Percentiles rank a stretch among this genome's conserved stretches.
These are phyloP conservation scores for Brettanomyces naardenensis DNA, from an alignment of 805 yeast genomes.

Conservation along the genomic window DNA sequence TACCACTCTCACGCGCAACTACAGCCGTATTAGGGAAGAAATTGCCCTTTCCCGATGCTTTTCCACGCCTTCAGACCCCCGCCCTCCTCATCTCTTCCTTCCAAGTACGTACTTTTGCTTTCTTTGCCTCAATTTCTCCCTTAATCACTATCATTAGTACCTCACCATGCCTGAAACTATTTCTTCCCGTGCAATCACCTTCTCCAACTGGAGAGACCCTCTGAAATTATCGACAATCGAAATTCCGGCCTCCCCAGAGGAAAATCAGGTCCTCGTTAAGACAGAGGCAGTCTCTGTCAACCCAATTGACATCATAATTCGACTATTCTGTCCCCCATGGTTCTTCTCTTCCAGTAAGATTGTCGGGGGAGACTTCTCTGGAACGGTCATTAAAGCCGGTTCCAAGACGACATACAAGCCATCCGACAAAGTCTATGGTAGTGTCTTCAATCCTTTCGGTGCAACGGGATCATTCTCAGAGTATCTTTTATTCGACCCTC, in stretches of 20 bases:
- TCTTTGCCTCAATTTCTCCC: no score
- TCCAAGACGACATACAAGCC: conserved; percentile 8
- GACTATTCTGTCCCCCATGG: conserved; percentile 4
- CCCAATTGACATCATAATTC: conserved; percentile 15
- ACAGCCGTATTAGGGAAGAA: no score
- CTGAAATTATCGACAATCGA: conserved; percentile 3
- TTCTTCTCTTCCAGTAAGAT: conserved; percentile 10
- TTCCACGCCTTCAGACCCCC: no score
- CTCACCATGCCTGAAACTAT: no score
- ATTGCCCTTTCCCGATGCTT: no score
- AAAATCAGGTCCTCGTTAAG: conserved; percentile 13
- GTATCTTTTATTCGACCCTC: conserved; percentile 33
- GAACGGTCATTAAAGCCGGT: conserved; percentile 16
- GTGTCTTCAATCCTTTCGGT: conserved; percentile 4
- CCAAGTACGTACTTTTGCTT: no score
- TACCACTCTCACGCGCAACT: no score
- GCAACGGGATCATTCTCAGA: conserved; percentile 36
- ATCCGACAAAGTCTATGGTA: conserved; percentile 18
- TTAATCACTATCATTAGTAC: no score
- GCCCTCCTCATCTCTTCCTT: no score
- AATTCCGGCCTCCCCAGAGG: conserved; percentile 1
- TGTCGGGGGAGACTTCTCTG: conserved; percentile 20
- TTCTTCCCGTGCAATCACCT: no score
- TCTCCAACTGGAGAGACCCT: conserved; percentile 8
- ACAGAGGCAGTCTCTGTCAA: conserved; percentile 14